Evolutionary conservation across 140 eudicot genomes (phyloP).

Genomic region (Erigeron philadelphicus): DNA sequence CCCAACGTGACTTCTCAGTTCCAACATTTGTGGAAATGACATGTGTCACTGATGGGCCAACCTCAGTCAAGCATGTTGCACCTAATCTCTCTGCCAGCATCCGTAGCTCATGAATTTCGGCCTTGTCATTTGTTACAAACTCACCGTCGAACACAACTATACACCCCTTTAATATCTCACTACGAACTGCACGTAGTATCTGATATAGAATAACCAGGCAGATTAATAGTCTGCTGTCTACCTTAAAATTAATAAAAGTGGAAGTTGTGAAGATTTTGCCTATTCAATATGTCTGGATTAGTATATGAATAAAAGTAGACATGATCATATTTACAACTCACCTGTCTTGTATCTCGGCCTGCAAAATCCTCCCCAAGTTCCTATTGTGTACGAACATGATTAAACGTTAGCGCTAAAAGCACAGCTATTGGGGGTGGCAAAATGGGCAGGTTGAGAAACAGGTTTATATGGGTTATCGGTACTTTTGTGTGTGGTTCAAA

Average conservation of each 20-base stretch:
- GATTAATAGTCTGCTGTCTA: conserved; percentile 5
- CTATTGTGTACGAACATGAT: conserved; percentile 23
- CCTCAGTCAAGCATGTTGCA: conserved; percentile 59
- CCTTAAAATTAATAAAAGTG: conserved; percentile 5
- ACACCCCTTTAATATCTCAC: conserved; percentile 63
- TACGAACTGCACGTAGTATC: conserved; percentile 54
- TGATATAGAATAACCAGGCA: conserved; percentile 28
- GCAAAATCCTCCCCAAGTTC: conserved; percentile 38
- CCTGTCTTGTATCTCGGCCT: conserved; percentile 42
- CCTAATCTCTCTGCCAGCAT: conserved; percentile 77
- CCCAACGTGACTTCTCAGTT: conserved; percentile 50
- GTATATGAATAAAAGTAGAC: conserved; percentile 3
- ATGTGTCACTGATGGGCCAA: conserved; percentile 44
- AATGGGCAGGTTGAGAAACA: neutral
- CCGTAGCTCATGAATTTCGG: conserved; percentile 64
- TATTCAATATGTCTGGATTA: neutral
- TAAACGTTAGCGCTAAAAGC: conserved; percentile 15
- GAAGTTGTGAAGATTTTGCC: conserved; percentile 5
- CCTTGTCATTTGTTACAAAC: conserved; percentile 47
- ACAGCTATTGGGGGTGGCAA: neutral
- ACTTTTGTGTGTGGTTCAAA: no score
- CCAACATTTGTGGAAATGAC: conserved; percentile 44
- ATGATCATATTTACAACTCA: conserved; percentile 15
- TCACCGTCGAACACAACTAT: conserved; percentile 67
- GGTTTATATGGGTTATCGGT: no score